Evolutionary conservation across 2,329 filamentous ascomycete genomes (phyloP).

Genomic region (Aspergillus aculeatinus): DNA sequence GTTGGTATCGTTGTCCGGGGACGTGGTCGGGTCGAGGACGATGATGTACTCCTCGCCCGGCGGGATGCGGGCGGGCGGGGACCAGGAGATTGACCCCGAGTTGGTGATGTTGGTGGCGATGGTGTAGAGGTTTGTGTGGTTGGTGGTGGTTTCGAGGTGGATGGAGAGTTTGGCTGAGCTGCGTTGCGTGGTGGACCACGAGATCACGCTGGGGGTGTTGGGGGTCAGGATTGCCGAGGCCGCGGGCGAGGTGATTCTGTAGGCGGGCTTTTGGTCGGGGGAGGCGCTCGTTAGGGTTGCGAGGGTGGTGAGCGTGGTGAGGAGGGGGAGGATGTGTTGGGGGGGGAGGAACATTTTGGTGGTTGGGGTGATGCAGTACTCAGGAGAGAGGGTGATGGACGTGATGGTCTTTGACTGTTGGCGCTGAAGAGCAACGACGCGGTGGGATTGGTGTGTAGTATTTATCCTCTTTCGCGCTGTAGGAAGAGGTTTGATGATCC

Average conservation of each 20-base stretch:
- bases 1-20: background rate
- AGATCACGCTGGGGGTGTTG: background rate
- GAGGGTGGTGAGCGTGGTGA: background rate
- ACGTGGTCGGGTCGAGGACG: background rate
- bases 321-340: background rate
- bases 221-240: background rate
- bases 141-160: constrained; percentile 1
- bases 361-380: background rate
- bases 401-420: no score
- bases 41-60: constrained; percentile 1
- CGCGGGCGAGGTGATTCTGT: background rate
- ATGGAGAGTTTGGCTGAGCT: background rate
- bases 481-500: background rate
- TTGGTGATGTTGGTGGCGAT: constrained; percentile 7
- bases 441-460: no score
- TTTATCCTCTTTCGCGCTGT: no score
- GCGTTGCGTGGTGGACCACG: background rate
- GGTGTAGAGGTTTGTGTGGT: background rate
- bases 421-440: no score
- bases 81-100: constrained; percentile 3
- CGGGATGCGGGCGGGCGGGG: background rate
- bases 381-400: no score
- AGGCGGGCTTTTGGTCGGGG: background rate
- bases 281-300: background rate
- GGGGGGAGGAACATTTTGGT: background rate